Conservation (phyloP, 2,329 filamentous ascomycete species). For the Beauveria pseudobassiana region DNA sequence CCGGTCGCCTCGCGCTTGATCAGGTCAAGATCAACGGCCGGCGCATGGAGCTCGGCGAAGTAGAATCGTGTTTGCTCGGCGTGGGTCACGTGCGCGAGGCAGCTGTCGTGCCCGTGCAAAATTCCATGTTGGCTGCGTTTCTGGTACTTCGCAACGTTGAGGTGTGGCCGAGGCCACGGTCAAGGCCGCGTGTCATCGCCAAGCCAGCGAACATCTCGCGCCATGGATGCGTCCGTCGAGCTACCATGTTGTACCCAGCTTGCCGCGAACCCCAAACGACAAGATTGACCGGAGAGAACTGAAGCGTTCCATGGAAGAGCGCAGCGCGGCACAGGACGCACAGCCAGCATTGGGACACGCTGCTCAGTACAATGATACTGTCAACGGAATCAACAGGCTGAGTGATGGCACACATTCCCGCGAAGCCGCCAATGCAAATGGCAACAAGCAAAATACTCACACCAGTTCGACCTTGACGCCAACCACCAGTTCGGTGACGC, state of each 20-base stretch:
- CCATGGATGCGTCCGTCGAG: conserved; percentile 5
- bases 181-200: not conserved
- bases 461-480: not conserved
- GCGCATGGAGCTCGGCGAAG: not conserved
- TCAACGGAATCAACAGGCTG: not conserved
- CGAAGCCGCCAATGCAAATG: not conserved
- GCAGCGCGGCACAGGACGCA: not conserved
- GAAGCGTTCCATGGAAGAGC: not conserved
- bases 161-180: not conserved
- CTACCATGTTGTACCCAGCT: not conserved
- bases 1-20: not conserved
- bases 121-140: not conserved
- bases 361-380: not conserved
- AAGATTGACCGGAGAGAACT: conserved; percentile 2
- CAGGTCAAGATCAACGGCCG: conserved; percentile 7
- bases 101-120: conserved; percentile 39
- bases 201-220: not conserved
- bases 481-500: not conserved
- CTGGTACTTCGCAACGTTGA: not conserved
- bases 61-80: not conserved
- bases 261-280: conserved; percentile 3
- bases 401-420: not conserved
- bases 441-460: not conserved
- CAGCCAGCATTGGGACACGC: not conserved
- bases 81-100: conserved; percentile 23